These are phyloP conservation scores for Mucor lusitanicus DNA, from an alignment of 371 early-diverging fungal species.

Conservation along the genomic window DNA sequence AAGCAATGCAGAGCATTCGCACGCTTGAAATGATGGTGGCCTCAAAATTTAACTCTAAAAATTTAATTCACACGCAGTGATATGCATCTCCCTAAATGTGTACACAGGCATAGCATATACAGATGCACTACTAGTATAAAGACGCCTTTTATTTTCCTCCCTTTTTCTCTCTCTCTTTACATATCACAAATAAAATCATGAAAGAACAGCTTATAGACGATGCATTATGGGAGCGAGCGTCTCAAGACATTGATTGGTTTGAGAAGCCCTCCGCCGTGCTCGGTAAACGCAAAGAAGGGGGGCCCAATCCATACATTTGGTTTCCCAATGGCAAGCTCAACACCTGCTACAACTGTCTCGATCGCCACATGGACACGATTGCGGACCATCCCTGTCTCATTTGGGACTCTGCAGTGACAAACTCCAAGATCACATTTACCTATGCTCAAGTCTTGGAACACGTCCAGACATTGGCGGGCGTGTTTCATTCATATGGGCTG, in stretches of 20 bases:
- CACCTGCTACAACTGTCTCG: conserved; percentile 92
- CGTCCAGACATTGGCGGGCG: conserved; percentile 77
- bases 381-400: conserved; percentile 70
- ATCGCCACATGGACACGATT: conserved; percentile 70
- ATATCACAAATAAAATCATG: not conserved
- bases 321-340: conserved; percentile 80
- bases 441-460: conserved; percentile 72
- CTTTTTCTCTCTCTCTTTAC: not conserved
- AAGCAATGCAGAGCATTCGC: not conserved
- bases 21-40: not conserved
- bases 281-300: conserved; percentile 7
- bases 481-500: conserved; percentile 72
- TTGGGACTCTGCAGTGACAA: conserved; percentile 76
- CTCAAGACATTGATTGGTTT: conserved; percentile 44
- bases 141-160: not conserved
- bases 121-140: not conserved
- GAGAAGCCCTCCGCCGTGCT: conserved; percentile 33
- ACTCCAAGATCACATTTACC: conserved; percentile 57
- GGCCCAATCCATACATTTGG: conserved; percentile 56
- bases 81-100: not conserved
- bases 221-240: conserved; percentile 33
- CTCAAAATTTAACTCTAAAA: not conserved
- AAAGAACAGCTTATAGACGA: conserved; percentile 11
- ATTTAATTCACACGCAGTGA: not conserved
- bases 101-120: not conserved